Base-by-base conservation (phyloP, 1,284 basidiomycete species). In the Apiotrichum domesticum region DNA sequence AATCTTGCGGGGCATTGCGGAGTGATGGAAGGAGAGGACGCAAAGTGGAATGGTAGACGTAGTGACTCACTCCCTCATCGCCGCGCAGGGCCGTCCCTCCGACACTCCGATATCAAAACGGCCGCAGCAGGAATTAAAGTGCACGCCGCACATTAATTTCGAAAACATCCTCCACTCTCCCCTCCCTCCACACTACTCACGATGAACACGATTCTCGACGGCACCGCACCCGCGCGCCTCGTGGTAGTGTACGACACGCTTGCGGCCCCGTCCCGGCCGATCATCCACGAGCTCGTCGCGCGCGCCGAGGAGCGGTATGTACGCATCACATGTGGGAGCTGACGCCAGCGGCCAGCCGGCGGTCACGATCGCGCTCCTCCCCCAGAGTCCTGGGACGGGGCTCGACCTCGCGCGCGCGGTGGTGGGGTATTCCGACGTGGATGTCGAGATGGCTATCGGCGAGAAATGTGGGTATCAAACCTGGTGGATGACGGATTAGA, bases 191-290 rank as follows among this genome's bases (percentile, higher is more conserved):
- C 29, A 29, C 29, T 29, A 29, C 29, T 29, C n/a, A 59, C 55
- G 47, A 65, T 74, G 15, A 54, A 63, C 6, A 63, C 63, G 7
- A 58, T 72, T 10, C 59, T 75, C 11, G 61, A 62, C 43, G 69
- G 67, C 47, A 61, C 66, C 2, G 68, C 72, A 40, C 57, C 72
- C 5, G 72, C 70, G 6, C 68, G 64, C 66, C 64, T 72, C 33
- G 59, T 73, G 11, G 50, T 75, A 33, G 63, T 77, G 9, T 49
- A 47, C 11, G 33, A 56, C 45, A 44, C 48, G 3, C 54, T 62
- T n/a, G 51, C 44, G 3, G 50, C 55, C 8, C 54, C 52, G 0
- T 52, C 57, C 3, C 35, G 37, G 41, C 55, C 61, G 13, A 35
- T 59, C 3, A 46, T 57, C 3, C 34, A 33, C 42, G 52, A 56